A percentile compares a stretch with the other conserved stretches of the same genome.
These are phyloP conservation scores for Potentilla sterilis DNA, from an alignment of 306 rosid genomes.

Conservation along the genomic window DNA sequence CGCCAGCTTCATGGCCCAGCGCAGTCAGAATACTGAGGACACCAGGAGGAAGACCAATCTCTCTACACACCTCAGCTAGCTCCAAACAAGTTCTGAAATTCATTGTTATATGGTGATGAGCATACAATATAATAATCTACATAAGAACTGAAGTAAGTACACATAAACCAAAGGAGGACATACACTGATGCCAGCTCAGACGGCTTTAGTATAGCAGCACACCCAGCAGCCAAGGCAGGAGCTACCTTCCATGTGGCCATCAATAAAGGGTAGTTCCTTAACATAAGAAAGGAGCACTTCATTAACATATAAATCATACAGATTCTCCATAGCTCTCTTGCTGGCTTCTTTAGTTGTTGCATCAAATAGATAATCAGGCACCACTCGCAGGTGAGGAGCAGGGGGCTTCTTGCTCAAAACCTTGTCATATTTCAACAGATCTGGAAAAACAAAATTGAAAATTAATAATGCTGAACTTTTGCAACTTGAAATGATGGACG, in stretches of 20 bases:
- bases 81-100: conserved; percentile 81
- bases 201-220: conserved; percentile 96
- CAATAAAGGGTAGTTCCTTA: conserved; percentile 86
- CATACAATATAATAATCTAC: conserved; percentile 18
- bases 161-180: conserved; percentile 29
- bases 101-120: conserved; percentile 13
- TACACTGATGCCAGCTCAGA: conserved; percentile 95
- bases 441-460: conserved; percentile 27
- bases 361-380: conserved; percentile 64
- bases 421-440: conserved; percentile 88
- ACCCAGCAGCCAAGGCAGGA: conserved; percentile 96
- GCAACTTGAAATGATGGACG: background rate
- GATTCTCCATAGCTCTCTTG: conserved; percentile 8
- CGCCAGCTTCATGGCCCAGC: conserved; percentile 92
- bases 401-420: conserved; percentile 81
- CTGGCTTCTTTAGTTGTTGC: conserved; percentile 13
- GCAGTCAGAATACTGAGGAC: conserved; percentile 83
- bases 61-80: conserved; percentile 70
- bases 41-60: conserved; percentile 84
- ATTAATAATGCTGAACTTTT: background rate
- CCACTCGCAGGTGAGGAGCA: conserved; percentile 73
- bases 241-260: conserved; percentile 99
- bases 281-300: conserved; percentile 25
- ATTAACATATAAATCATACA: background rate
- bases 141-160: conserved; percentile 10